Conservation (phyloP, 768 basidiomycete genomes). For the Kwoniella newhampshirensis region DNA sequence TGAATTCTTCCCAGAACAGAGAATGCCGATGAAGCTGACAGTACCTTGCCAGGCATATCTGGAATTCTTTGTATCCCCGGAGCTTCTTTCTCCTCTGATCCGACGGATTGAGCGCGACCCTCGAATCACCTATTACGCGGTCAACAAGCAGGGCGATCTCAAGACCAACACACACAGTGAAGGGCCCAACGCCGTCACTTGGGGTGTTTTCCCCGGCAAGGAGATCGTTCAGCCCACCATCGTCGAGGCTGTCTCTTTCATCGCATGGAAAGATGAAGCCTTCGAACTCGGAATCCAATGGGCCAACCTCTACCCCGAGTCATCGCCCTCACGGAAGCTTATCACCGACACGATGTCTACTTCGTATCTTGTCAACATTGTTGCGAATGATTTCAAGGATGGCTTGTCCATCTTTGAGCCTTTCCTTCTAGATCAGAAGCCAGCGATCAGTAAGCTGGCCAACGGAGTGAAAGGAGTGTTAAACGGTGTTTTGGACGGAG, state of each 20-base stretch:
- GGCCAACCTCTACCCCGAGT: slow-evolving; percentile 79
- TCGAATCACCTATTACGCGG: slow-evolving; percentile 92
- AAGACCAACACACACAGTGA: slow-evolving; percentile 92
- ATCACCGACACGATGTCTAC: slow-evolving; percentile 77
- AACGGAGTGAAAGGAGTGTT: slow-evolving; percentile 18
- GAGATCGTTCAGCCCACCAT: slow-evolving; percentile 95
- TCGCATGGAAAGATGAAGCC: slow-evolving; percentile 99
- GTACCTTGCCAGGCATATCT: slow-evolving; percentile 71
- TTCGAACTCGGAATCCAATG: slow-evolving; percentile 89
- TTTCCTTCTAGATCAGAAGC: slow-evolving; percentile 57
- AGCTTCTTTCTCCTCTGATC: slow-evolving; percentile 69
- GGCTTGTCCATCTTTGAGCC: slow-evolving; percentile 79
- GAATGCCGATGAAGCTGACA: slow-evolving; percentile 11
- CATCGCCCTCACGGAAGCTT: slow-evolving; percentile 70
- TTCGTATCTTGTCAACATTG: slow-evolving; percentile 86
- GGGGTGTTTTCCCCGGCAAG: slow-evolving; percentile 97
- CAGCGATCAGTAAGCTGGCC: slow-evolving; percentile 6
- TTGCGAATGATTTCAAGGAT: slow-evolving; percentile 92
- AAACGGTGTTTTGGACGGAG: slow-evolving; percentile 19
- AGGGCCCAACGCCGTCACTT: slow-evolving; percentile 96
- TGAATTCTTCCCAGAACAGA: slow-evolving; percentile 40
- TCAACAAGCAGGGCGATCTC: slow-evolving; percentile 92
- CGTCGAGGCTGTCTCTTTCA: slow-evolving; percentile 94
- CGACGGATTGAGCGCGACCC: slow-evolving; percentile 80
- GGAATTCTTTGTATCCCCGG: slow-evolving; percentile 86